phyloP scores from a whole-genome alignment of 2,329 filamentous ascomycete genomes.

The Elsinoe ampelina region DNA sequence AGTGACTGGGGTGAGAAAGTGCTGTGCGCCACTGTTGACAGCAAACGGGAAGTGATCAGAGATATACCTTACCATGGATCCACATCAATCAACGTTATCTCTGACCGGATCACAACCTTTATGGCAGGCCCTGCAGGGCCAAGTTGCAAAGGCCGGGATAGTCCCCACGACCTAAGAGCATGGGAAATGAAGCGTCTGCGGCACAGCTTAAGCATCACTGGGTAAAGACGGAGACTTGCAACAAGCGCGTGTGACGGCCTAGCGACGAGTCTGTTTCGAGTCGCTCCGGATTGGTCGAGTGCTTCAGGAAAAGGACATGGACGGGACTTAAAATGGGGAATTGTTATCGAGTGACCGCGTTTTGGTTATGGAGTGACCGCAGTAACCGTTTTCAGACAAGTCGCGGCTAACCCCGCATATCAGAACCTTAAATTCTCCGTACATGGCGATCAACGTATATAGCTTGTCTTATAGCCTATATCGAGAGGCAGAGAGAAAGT shows the following conservation, averaged over 20 bases:
- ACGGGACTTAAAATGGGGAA: neutral
- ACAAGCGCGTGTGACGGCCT: conserved; percentile 5
- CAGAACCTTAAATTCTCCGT: neutral
- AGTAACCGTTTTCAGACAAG: too few relatives aligned
- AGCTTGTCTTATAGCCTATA: too few relatives aligned
- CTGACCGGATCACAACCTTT: neutral
- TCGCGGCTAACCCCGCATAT: neutral
- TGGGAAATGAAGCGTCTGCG: conserved; percentile 1
- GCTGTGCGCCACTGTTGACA: neutral
- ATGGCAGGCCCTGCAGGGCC: conserved; percentile 1
- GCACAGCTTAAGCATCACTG: neutral
- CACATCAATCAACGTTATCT: neutral
- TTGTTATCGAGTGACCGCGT: too few relatives aligned
- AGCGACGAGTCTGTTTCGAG: neutral
- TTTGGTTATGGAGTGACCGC: too few relatives aligned
- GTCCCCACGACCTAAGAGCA: neutral
- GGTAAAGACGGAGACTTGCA: conserved; percentile 2
- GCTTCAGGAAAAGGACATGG: neutral
- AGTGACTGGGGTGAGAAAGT: conserved; percentile 1
- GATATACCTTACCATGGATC: neutral
- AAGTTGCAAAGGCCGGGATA: conserved; percentile 1
- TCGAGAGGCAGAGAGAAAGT: too few relatives aligned
- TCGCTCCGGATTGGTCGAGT: neutral
- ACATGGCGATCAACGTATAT: too few relatives aligned
- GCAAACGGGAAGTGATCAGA: neutral